Percentiles rank a stretch among this genome's conserved stretches.
phyloP scores from a whole-genome alignment of 306 rosid species.

The Hippophae rhamnoides region DNA sequence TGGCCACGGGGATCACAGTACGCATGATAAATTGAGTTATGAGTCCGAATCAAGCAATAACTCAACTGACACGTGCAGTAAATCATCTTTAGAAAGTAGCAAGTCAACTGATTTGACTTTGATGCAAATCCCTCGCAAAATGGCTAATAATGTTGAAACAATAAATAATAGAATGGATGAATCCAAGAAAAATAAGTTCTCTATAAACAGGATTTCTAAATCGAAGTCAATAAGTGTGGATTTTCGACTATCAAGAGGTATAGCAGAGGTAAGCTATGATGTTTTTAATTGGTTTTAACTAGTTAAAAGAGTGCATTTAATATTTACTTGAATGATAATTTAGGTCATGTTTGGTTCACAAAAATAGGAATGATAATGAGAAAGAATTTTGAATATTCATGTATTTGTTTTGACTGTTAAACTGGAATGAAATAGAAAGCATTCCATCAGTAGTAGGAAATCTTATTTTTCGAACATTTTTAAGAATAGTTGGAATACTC shows the following conservation, averaged over 20 bases:
- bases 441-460: no score
- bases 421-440: no score
- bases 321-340: constrained; percentile 6
- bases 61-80: constrained; percentile 49
- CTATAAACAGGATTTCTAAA: constrained; percentile 64
- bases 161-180: constrained; percentile 37
- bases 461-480: no score
- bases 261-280: constrained; percentile 67
- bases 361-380: no score
- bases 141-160: constrained; percentile 36
- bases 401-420: no score
- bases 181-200: constrained; percentile 58
- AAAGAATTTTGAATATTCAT: no score
- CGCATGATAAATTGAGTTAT: constrained; percentile 35
- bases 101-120: constrained; percentile 31
- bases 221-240: constrained; percentile 81
- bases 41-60: constrained; percentile 58
- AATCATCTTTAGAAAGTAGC: constrained; percentile 38
- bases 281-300: constrained; percentile 1
- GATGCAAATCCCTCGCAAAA: constrained; percentile 32
- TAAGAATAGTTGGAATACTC: no score
- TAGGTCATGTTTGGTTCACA: not conserved
- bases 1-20: constrained; percentile 35
- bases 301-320: constrained; percentile 8
- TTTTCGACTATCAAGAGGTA: constrained; percentile 91